Evolutionary conservation across 306 rosid genomes (phyloP).

Genomic region (Herpetospermum pedunculosum): DNA sequence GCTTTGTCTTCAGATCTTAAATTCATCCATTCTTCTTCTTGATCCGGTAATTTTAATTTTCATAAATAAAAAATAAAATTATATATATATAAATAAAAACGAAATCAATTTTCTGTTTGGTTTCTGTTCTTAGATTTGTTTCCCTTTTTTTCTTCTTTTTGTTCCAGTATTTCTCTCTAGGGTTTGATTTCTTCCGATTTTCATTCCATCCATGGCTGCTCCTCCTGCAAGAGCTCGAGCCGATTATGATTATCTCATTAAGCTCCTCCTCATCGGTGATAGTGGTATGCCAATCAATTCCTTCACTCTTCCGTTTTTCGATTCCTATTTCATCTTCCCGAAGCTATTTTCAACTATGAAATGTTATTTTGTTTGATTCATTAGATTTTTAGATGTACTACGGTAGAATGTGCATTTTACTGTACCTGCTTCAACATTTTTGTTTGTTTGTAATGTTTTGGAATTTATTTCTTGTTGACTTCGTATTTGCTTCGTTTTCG

Average conservation of each 20-base stretch:
- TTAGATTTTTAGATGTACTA: not conserved
- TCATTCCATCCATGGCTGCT: conserved; percentile 29
- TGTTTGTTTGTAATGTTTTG: not conserved
- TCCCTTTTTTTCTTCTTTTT: not conserved
- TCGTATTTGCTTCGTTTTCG: not conserved
- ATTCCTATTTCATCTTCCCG: not conserved
- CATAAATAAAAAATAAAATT: not conserved
- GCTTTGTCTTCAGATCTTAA: not conserved
- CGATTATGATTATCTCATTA: conserved; percentile 13
- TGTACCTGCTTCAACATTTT: not conserved
- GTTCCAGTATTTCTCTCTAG: conserved; percentile 10
- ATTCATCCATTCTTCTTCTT: not conserved
- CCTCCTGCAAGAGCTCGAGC: conserved; percentile 18
- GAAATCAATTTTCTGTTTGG: not conserved
- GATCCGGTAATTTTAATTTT: conserved; percentile 9
- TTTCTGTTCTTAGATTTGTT: not conserved
- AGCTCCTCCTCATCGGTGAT: conserved; percentile 15
- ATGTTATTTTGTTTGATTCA: not conserved
- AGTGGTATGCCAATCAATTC: conserved; percentile 8
- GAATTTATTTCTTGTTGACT: not conserved
- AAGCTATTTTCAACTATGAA: not conserved
- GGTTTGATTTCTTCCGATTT: conserved; percentile 12
- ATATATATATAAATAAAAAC: not conserved
- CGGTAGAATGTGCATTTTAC: not conserved
- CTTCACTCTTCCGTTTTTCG: not conserved